Evolutionary conservation across 768 basidiomycete species (phyloP).

Genomic region (Leccinum arenicola): DNA sequence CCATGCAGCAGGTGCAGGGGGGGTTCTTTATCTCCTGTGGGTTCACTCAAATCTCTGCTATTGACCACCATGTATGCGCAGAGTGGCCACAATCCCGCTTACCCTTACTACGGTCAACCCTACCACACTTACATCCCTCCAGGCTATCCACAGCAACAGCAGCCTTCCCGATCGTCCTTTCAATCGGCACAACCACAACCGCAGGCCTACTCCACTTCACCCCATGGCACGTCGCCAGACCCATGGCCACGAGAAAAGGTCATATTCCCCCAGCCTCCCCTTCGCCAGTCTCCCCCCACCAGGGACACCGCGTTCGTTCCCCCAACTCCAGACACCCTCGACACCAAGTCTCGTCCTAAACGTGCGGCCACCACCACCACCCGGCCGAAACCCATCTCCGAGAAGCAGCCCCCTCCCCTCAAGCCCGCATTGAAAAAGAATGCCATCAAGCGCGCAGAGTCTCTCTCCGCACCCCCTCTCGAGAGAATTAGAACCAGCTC

Average conservation of each 20-base stretch:
- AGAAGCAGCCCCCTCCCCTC: conserved; percentile 39
- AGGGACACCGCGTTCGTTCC: conserved; percentile 22
- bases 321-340: conserved; percentile 19
- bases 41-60: not conserved
- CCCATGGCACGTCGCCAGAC: conserved; percentile 31
- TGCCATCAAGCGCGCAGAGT: conserved; percentile 24
- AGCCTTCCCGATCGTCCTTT: not conserved
- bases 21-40: conserved; percentile 11
- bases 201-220: conserved; percentile 28
- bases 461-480: conserved; percentile 26
- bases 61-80: conserved; percentile 18
- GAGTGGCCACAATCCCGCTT: conserved; percentile 39
- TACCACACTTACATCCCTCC: conserved; percentile 37
- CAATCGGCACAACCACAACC: conserved; percentile 9
- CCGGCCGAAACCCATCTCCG: conserved; percentile 19
- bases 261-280: conserved; percentile 26
- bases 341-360: conserved; percentile 32
- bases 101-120: conserved; percentile 46
- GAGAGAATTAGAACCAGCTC: conserved; percentile 45
- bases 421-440: conserved; percentile 61
- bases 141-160: conserved; percentile 18
- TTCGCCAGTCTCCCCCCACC: conserved; percentile 18
- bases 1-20: conserved; percentile 20
- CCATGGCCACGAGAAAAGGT: conserved; percentile 36
- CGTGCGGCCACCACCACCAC: conserved; percentile 31